Conservation (phyloP, 129 eudicot species). For the Chrysanthemum makinoi region DNA sequence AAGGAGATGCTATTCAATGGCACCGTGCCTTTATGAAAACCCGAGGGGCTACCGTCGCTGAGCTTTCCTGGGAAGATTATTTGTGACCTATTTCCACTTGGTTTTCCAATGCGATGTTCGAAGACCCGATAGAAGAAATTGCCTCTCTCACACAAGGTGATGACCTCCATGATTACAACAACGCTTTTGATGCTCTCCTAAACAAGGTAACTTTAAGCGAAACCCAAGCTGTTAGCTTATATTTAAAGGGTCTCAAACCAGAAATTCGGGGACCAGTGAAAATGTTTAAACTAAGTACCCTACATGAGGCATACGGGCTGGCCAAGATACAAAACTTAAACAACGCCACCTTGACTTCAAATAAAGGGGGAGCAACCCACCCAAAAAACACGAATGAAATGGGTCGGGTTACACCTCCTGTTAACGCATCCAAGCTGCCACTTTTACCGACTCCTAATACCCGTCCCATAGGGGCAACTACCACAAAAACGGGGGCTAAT, state of each 20-base stretch:
- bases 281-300: background rate
- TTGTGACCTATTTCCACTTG: background rate
- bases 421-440: too few relatives aligned
- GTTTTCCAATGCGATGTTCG: constrained; percentile 16
- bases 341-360: too few relatives aligned
- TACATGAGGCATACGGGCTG: too few relatives aligned
- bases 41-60: background rate
- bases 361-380: too few relatives aligned
- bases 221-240: constrained; percentile 9
- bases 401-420: too few relatives aligned
- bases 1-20: constrained; percentile 4
- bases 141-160: background rate
- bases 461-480: too few relatives aligned
- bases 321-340: background rate
- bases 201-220: constrained; percentile 22
- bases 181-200: too few relatives aligned
- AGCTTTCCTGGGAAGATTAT: constrained; percentile 1
- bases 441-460: too few relatives aligned
- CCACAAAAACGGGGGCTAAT: too few relatives aligned
- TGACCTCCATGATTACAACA: background rate
- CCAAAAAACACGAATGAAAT: too few relatives aligned
- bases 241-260: constrained; percentile 9
- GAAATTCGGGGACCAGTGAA: constrained; percentile 9
- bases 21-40: constrained; percentile 1
- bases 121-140: constrained; percentile 13